Evolutionary conservation across 2,329 filamentous ascomycete genomes (phyloP).

Genomic region (Phyllosticta citriasiana): DNA sequence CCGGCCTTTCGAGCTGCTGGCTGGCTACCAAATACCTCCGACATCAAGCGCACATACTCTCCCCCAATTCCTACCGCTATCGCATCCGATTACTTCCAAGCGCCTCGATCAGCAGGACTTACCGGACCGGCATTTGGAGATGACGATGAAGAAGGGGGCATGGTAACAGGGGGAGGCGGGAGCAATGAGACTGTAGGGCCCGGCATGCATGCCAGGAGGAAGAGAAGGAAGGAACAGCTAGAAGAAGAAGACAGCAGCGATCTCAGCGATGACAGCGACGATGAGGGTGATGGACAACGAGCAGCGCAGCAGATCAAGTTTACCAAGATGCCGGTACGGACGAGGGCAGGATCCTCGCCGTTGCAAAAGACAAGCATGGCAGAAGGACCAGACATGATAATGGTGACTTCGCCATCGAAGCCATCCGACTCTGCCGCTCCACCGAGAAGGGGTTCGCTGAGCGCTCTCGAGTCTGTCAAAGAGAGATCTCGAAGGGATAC

Average conservation of each 20-base stretch:
- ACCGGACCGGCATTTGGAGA: constrained; percentile 51
- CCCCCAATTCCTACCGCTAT: constrained; percentile 77
- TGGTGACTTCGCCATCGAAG: constrained; percentile 46
- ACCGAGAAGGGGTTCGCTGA: constrained; percentile 58
- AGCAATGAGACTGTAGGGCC: constrained; percentile 59
- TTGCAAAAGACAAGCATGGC: constrained; percentile 51
- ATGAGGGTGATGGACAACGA: constrained; percentile 50
- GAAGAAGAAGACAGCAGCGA: constrained; percentile 82
- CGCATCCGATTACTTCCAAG: constrained; percentile 76
- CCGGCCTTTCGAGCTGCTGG: constrained; percentile 74
- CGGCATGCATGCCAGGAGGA: constrained; percentile 52
- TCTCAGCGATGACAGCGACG: constrained; percentile 74
- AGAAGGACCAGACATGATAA: constrained; percentile 45
- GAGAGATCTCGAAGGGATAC: constrained; percentile 63
- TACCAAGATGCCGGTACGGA: constrained; percentile 84
- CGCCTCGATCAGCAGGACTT: constrained; percentile 49
- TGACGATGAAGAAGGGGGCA: constrained; percentile 59
- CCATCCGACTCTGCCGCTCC: constrained; percentile 30
- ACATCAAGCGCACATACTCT: constrained; percentile 75
- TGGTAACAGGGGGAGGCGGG: constrained; percentile 57
- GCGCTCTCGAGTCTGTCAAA: constrained; percentile 59
- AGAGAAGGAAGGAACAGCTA: constrained; percentile 61
- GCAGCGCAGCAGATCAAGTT: constrained; percentile 90
- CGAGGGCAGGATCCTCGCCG: constrained; percentile 80
- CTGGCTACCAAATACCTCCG: constrained; percentile 63